phyloP scores from a whole-genome alignment of 179 eudicot genomes.

The Spinacia oleracea region DNA sequence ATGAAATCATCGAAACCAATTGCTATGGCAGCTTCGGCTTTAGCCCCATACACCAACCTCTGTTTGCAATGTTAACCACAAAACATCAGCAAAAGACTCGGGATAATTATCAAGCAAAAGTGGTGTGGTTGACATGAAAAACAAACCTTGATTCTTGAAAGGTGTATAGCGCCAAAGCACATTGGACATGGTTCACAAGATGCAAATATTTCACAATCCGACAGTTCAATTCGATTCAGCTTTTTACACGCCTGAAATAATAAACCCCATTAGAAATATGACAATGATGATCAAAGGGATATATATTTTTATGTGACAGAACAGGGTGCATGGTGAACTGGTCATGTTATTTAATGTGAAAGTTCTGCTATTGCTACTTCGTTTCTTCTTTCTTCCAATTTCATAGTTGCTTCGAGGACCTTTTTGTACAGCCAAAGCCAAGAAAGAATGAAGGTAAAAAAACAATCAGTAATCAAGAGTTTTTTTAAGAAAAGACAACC shows the following conservation, averaged over 20 bases:
- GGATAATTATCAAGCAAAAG: neutral
- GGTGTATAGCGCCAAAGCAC: constrained; percentile 94
- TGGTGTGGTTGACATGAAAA: neutral
- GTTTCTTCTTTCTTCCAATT: neutral
- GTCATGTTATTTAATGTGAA: no score
- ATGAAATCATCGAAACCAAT: constrained; percentile 92
- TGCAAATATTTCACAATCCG: constrained; percentile 90
- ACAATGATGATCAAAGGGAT: neutral
- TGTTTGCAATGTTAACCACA: constrained; percentile 22
- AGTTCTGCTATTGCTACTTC: no score
- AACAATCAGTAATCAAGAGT: neutral
- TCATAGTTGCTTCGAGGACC: neutral
- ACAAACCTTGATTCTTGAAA: constrained; percentile 73
- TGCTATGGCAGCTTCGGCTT: constrained; percentile 95
- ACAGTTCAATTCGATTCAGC: constrained; percentile 66
- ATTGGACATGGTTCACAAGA: constrained; percentile 94
- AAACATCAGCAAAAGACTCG: neutral
- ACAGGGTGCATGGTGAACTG: no score
- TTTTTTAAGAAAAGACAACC: neutral
- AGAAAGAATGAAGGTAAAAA: neutral
- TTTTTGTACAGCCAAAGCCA: neutral
- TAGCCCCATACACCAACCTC: constrained; percentile 98
- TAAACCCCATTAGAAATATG: neutral
- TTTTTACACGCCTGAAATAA: constrained; percentile 81
- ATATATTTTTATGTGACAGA: neutral